A percentile compares a stretch with the other conserved stretches of the same genome.
phyloP scores from a whole-genome alignment of 1,139 yeast genomes.

The Lodderomyces pseudojiufengensis region DNA sequence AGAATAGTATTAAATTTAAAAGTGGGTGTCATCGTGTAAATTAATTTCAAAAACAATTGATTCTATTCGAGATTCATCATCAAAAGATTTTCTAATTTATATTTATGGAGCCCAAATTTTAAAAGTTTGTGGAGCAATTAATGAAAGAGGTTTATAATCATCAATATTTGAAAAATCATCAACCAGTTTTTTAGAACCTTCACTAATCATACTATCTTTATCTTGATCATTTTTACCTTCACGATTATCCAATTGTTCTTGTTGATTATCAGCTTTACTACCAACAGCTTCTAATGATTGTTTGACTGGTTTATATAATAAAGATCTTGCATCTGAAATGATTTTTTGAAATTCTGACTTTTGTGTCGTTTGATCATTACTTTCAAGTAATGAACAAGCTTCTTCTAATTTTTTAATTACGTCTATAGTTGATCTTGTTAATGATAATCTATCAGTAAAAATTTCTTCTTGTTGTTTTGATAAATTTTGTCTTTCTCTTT shows the following conservation, averaged over 20 bases:
- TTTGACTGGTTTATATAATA: conserved; percentile 49
- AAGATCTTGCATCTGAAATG: conserved; percentile 48
- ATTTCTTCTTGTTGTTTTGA: conserved; percentile 79
- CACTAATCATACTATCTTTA: too few species aligned
- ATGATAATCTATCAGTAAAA: conserved; percentile 71
- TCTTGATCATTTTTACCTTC: too few species aligned
- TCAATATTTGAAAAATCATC: conserved; percentile 18
- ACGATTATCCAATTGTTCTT: too few species aligned
- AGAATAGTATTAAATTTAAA: neutral
- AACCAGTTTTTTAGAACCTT: too few species aligned
- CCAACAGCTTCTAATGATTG: conserved; percentile 21
- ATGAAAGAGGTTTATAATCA: conserved; percentile 64
- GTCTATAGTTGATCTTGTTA: conserved; percentile 56
- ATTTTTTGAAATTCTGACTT: conserved; percentile 10
- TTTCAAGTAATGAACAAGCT: conserved; percentile 35
- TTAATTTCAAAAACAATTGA: neutral
- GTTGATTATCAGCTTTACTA: conserved; percentile 2
- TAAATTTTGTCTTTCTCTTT: conserved; percentile 69
- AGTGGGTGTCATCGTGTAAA: neutral
- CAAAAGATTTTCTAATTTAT: neutral
- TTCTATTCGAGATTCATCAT: neutral
- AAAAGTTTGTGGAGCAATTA: conserved; percentile 79
- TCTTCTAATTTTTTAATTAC: conserved; percentile 50
- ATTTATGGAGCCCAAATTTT: conserved; percentile 74
- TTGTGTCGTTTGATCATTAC: neutral